Base-by-base conservation (phyloP, 345 rosid species). In the Dipteronia sinensis region DNA sequence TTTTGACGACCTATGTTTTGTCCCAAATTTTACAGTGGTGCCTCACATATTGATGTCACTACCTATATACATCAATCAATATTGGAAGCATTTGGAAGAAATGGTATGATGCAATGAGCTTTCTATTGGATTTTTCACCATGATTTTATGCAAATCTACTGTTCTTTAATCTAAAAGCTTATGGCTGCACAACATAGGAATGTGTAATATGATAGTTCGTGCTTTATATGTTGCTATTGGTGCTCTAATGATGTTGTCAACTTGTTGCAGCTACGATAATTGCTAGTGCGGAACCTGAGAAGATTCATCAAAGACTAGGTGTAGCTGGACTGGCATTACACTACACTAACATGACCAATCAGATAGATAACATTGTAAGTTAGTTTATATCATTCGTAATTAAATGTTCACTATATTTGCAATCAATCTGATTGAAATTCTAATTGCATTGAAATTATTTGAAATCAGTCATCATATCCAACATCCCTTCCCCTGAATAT, bases 281-380 rank as follows among this genome's bases (percentile, higher is more conserved):
- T 69, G 81, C 65, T 47, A 10, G 7, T 15, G 72, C 81, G 71
- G 86, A 78, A 46, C 67, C 65, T 7, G 65, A 69, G 67, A 73
- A 76, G 67, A 75, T 81, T 78, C 79, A 81, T 67, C 88, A 83
- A 72, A 87, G 87, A 69, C 85, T 93, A 74, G 98, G 98, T 59
- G 82, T 69, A 77, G 92, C 89, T 34, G 98, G 97, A 77, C 98
- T 95, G 75, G 91, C 99, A 51, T 82, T 93, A 83, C 99, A 93
- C 82, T 93, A 95, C 71, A 98, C 98, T 83, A 92, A 93, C 81
- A 51, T 95, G 65, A 88, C 93, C 77, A 89, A 89, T 78, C 97
- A 91, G 84, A 93, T 95, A 58, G 98, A 95, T 75, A 95, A 77
- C 82, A 90, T 92, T 67, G 99, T 95, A 81, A 90, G 96, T 79